Percentiles rank a stretch among this genome's conserved stretches.
Evolutionary conservation across 257 asterid species (phyloP).

Genomic region (Anisodus tanguticus): DNA sequence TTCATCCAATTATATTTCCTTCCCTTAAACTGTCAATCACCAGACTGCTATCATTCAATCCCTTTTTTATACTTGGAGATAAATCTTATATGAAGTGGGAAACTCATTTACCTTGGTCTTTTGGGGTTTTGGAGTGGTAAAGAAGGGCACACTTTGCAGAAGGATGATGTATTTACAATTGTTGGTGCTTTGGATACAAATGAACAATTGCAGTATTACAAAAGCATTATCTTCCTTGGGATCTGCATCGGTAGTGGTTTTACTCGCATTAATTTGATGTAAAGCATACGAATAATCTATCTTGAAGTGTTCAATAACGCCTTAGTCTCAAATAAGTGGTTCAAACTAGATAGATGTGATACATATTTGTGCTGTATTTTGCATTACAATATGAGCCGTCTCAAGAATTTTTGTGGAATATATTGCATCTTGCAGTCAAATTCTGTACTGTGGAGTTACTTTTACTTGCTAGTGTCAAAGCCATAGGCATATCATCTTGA

Average conservation of each 20-base stretch:
- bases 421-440: background rate
- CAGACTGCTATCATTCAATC: background rate
- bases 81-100: background rate
- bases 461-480: background rate
- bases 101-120: background rate
- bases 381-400: background rate
- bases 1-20: background rate
- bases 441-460: background rate
- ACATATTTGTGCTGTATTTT: background rate
- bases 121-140: slow-evolving; percentile 18
- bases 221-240: background rate
- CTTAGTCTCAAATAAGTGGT: background rate
- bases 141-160: background rate
- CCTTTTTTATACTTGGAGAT: background rate
- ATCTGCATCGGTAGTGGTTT: background rate
- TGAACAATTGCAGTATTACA: background rate
- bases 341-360: background rate
- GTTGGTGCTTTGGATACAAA: background rate
- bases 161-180: background rate
- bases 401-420: background rate
- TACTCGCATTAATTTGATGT: background rate
- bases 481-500: background rate
- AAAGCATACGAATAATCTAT: background rate
- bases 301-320: background rate
- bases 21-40: background rate